phyloP scores from a whole-genome alignment of 2,329 filamentous ascomycete species.

The Sarocladiaceae sp. region DNA sequence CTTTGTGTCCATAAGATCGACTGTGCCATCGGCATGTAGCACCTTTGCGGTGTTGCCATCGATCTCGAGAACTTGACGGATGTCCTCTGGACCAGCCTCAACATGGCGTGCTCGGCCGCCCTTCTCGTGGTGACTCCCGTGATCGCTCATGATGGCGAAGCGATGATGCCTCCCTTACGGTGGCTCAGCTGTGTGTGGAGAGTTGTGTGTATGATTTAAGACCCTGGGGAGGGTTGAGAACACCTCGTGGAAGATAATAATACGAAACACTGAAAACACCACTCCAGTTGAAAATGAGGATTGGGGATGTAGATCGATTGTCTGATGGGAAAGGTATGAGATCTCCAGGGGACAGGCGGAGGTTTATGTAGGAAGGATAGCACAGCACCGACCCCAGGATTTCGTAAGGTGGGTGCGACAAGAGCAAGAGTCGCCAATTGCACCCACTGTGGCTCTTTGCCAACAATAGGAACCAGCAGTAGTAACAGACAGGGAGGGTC shows the following conservation, averaged over 20 bases:
- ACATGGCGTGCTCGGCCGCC: not conserved
- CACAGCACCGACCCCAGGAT: not conserved
- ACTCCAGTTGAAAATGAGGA: too few species aligned
- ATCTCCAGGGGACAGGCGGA: not conserved
- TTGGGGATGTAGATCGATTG: conserved; percentile 4
- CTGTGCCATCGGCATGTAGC: conserved; percentile 33
- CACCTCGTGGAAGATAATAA: too few species aligned
- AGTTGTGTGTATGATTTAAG: conserved; percentile 6
- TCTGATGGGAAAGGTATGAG: too few species aligned
- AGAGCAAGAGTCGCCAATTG: too few species aligned
- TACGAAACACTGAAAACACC: too few species aligned
- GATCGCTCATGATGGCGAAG: conserved; percentile 3
- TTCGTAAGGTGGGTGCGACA: not conserved
- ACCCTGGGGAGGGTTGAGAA: too few species aligned
- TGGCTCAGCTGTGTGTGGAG: conserved; percentile 2
- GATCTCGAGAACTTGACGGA: conserved; percentile 10
- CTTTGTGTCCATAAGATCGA: conserved; percentile 36
- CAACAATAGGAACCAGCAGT: too few species aligned
- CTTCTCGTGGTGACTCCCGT: not conserved
- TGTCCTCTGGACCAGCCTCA: conserved; percentile 8
- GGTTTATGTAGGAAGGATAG: conserved; percentile 1
- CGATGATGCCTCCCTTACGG: not conserved
- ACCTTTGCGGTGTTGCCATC: conserved; percentile 24
- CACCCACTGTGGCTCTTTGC: too few species aligned
- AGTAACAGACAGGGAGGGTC: too few species aligned